Conservation (phyloP, 352 stramenopile species). For the Pythium graminicola region DNA sequence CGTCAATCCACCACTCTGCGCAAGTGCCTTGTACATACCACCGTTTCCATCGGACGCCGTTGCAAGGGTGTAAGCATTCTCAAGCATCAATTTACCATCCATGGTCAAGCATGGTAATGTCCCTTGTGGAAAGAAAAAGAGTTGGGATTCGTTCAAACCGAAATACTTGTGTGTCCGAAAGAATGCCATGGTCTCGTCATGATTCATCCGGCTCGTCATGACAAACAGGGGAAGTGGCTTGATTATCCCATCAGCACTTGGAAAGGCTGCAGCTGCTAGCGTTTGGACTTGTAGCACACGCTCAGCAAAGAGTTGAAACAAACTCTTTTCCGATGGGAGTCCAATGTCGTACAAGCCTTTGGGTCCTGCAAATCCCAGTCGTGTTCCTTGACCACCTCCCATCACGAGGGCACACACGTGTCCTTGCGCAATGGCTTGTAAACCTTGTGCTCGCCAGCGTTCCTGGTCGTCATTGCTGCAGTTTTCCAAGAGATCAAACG, state of each 20-base stretch:
- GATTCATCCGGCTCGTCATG: conserved; percentile 97
- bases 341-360: conserved; percentile 95
- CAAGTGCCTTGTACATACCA: conserved; percentile 92
- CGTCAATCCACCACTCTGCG: conserved; percentile 81
- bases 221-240: conserved; percentile 84
- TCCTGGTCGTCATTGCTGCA: conserved; percentile 37
- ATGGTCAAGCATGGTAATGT: conserved; percentile 93
- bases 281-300: conserved; percentile 73
- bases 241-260: not conserved
- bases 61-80: conserved; percentile 74
- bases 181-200: conserved; percentile 87
- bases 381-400: conserved; percentile 93
- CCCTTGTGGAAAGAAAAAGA: conserved; percentile 96
- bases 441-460: conserved; percentile 40
- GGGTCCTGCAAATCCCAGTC: conserved; percentile 93
- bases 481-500: conserved; percentile 52
- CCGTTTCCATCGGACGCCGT: conserved; percentile 98
- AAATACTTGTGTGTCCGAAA: conserved; percentile 91
- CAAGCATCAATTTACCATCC: conserved; percentile 96
- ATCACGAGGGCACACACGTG: conserved; percentile 94
- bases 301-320: conserved; percentile 95
- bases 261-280: conserved; percentile 13
- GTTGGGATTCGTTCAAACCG: conserved; percentile 77
- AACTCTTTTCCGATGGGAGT: conserved; percentile 84
- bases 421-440: conserved; percentile 76